A percentile compares a stretch with the other conserved stretches of the same genome.
phyloP scores from a whole-genome alignment of 2,329 filamentous ascomycete genomes.

The Aspergillus arachidicola region DNA sequence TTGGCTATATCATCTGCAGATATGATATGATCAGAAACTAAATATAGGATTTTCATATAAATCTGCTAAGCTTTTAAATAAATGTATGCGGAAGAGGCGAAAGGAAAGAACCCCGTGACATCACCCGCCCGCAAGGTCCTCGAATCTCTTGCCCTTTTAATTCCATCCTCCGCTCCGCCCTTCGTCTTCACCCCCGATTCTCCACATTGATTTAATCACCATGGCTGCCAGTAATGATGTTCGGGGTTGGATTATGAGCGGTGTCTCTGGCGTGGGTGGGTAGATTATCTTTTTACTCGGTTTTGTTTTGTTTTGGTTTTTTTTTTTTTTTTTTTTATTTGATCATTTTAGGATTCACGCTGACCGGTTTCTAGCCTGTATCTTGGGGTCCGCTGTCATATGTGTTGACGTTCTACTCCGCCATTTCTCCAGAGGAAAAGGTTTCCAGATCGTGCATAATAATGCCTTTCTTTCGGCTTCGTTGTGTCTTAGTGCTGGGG shows the following conservation, averaged over 20 bases:
- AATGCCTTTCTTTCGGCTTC: conserved; percentile 85
- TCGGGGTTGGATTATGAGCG: conserved; percentile 89
- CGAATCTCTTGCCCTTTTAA: neutral
- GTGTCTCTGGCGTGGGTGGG: conserved; percentile 75
- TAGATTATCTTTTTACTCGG: no score
- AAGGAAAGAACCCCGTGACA: neutral
- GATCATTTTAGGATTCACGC: neutral
- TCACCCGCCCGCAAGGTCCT: conserved; percentile 4
- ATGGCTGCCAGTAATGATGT: conserved; percentile 74
- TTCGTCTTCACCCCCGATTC: neutral
- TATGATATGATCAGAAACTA: neutral
- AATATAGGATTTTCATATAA: no score
- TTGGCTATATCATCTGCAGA: neutral
- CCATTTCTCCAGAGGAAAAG: conserved; percentile 69
- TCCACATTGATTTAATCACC: conserved; percentile 11
- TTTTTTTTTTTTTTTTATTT: no score
- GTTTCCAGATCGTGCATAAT: conserved; percentile 87
- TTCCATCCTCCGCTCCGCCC: neutral
- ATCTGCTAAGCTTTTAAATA: neutral
- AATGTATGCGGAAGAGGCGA: neutral
- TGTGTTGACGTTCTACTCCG: conserved; percentile 80
- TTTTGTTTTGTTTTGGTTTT: no score
- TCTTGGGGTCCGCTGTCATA: conserved; percentile 79
- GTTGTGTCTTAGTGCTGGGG: conserved; percentile 88
- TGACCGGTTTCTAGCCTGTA: conserved; percentile 46